phyloP scores from a whole-genome alignment of 768 basidiomycete genomes.

The Calocybe cyanea region DNA sequence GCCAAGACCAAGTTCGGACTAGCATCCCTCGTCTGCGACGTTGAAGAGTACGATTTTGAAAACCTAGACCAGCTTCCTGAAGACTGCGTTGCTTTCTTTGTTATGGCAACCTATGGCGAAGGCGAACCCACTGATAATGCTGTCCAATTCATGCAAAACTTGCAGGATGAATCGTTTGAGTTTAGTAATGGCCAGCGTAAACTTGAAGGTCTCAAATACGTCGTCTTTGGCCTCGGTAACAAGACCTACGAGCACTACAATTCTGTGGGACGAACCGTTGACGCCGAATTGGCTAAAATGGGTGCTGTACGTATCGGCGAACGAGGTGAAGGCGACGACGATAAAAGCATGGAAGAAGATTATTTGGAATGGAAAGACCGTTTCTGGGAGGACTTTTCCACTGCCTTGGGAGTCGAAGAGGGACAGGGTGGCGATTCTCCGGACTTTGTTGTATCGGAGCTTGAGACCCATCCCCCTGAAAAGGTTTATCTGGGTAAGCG shows the following conservation, averaged over 20 bases:
- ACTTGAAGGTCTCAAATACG: slow-evolving; percentile 86
- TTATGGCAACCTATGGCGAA: slow-evolving; percentile 98
- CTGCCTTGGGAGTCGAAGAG: slow-evolving; percentile 84
- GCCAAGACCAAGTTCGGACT: slow-evolving; percentile 95
- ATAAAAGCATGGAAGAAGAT: slow-evolving; percentile 99
- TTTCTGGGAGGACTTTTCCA: slow-evolving; percentile 93
- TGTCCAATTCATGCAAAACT: slow-evolving; percentile 88
- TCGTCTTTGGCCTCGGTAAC: slow-evolving; percentile 91
- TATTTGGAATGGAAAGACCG: slow-evolving; percentile 98
- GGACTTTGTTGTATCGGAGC: slow-evolving; percentile 89
- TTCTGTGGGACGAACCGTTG: slow-evolving; percentile 77
- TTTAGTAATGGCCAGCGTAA: slow-evolving; percentile 77
- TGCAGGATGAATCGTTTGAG: slow-evolving; percentile 82
- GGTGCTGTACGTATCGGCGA: slow-evolving; percentile 85
- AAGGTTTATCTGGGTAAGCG: slow-evolving; percentile 89
- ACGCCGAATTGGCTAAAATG: slow-evolving; percentile 67
- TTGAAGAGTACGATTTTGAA: slow-evolving; percentile 98
- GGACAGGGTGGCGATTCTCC: slow-evolving; percentile 93
- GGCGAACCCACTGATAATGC: slow-evolving; percentile 99
- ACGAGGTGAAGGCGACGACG: slow-evolving; percentile 95
- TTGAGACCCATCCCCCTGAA: slow-evolving; percentile 67
- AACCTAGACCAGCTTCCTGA: slow-evolving; percentile 89
- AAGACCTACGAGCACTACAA: slow-evolving; percentile 97
- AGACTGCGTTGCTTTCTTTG: slow-evolving; percentile 87
- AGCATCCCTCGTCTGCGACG: slow-evolving; percentile 94